A percentile compares a stretch with the other conserved stretches of the same genome.
Evolutionary conservation across 805 yeast genomes (phyloP).

Genomic region (Metschnikowia sp.): DNA sequence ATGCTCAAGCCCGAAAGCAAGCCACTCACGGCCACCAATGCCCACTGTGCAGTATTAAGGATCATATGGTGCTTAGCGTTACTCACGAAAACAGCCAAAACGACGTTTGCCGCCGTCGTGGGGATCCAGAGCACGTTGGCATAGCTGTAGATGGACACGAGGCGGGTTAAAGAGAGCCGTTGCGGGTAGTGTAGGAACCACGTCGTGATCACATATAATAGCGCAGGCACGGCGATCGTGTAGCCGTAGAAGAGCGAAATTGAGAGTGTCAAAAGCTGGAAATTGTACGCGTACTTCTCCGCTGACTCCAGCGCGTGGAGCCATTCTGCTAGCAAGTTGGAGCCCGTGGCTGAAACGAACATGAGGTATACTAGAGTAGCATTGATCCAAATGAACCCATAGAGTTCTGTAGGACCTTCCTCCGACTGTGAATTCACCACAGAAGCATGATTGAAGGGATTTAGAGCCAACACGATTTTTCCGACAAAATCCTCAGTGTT

Average conservation of each 20-base stretch:
- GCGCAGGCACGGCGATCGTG: slow-evolving; percentile 60
- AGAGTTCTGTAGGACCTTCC: slow-evolving; percentile 55
- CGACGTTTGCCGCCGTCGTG: slow-evolving; percentile 57
- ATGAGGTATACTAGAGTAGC: slow-evolving; percentile 72
- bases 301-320: slow-evolving; percentile 37
- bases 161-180: slow-evolving; percentile 50
- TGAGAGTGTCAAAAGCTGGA: slow-evolving; percentile 62
- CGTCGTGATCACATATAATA: slow-evolving; percentile 48
- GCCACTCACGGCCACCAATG: slow-evolving; percentile 57
- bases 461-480: slow-evolving; percentile 53
- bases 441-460: slow-evolving; percentile 43
- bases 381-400: slow-evolving; percentile 90
- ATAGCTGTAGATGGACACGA: slow-evolving; percentile 80
- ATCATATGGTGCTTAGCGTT: slow-evolving; percentile 27
- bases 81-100: slow-evolving; percentile 52
- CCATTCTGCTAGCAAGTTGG: slow-evolving; percentile 59
- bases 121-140: slow-evolving; percentile 86
- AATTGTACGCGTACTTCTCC: slow-evolving; percentile 53
- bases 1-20: slow-evolving; percentile 57
- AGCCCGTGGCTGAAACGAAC: slow-evolving; percentile 72
- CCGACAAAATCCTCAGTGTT: slow-evolving; percentile 58
- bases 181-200: slow-evolving; percentile 53
- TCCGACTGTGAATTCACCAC: slow-evolving; percentile 15
- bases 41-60: slow-evolving; percentile 59
- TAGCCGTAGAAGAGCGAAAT: slow-evolving; percentile 74